Evolutionary conservation across 1,284 basidiomycete genomes (phyloP).

Genomic region (Rhodotorula sp.): DNA sequence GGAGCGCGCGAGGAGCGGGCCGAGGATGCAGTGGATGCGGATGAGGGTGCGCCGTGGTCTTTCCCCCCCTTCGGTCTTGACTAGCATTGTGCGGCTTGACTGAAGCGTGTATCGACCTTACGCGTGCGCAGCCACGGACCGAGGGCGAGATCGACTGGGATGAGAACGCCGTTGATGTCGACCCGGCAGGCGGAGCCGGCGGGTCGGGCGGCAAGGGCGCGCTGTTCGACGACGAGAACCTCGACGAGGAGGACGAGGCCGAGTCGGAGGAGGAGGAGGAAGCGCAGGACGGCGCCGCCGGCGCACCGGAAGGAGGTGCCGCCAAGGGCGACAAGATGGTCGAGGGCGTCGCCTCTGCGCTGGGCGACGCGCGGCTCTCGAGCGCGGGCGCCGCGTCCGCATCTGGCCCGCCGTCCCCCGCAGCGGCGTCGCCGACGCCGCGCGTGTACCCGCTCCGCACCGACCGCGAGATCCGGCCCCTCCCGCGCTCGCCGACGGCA

Average conservation of each 20-base stretch:
- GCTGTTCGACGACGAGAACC: slow-evolving; percentile 42
- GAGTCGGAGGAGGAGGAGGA: slow-evolving; percentile 32
- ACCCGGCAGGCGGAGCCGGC: neutral
- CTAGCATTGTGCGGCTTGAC: neutral
- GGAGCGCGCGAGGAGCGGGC: slow-evolving; percentile 73
- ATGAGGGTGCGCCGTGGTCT: slow-evolving; percentile 64
- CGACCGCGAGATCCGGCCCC: slow-evolving; percentile 22
- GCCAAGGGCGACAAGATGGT: slow-evolving; percentile 9
- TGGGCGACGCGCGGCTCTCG: neutral
- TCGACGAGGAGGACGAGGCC: slow-evolving; percentile 33
- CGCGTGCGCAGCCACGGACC: slow-evolving; percentile 21
- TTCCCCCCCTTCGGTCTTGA: neutral
- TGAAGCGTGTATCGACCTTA: fast-evolving
- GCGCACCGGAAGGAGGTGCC: neutral
- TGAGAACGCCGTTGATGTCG: slow-evolving; percentile 7
- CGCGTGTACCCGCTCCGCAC: slow-evolving; percentile 3
- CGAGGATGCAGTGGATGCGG: slow-evolving; percentile 92
- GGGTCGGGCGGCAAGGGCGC: slow-evolving; percentile 33
- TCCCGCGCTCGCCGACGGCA: slow-evolving; percentile 8
- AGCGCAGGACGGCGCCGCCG: slow-evolving; percentile 2
- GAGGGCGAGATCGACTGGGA: slow-evolving; percentile 42
- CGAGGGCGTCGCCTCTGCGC: neutral
- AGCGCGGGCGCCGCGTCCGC: neutral
- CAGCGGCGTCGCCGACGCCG: neutral
- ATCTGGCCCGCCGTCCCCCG: neutral